Conservation (phyloP, 2,329 filamentous ascomycete genomes). For the Arthroderma sp. region DNA sequence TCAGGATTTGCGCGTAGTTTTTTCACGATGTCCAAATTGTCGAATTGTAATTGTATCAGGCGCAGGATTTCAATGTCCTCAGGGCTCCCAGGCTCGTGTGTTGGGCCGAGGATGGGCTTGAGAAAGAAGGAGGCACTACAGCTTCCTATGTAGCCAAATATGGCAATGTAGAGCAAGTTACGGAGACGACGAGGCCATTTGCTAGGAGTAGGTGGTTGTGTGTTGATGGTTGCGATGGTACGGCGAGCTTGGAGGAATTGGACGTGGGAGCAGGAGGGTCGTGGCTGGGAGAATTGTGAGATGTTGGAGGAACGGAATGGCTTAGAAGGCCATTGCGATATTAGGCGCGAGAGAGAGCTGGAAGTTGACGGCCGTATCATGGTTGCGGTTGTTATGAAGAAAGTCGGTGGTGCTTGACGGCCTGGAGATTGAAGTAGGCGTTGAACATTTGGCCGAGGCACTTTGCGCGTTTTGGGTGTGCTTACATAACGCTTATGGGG, state of each 20-base stretch:
- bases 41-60: conserved; percentile 20
- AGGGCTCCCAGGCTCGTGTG: conserved; percentile 20
- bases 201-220: conserved; percentile 5
- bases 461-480: too few relatives aligned
- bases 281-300: too few relatives aligned
- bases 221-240: conserved; percentile 3
- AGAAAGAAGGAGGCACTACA: background rate
- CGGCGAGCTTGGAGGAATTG: background rate
- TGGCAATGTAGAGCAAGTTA: conserved; percentile 19
- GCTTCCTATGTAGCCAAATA: conserved; percentile 23
- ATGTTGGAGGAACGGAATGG: too few relatives aligned
- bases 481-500: too few relatives aligned
- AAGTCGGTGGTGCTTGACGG: too few relatives aligned
- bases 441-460: too few relatives aligned
- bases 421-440: too few relatives aligned
- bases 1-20: conserved; percentile 25
- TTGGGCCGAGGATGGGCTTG: conserved; percentile 1
- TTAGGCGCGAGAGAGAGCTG: too few relatives aligned
- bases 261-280: too few relatives aligned
- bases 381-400: too few relatives aligned
- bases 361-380: too few relatives aligned
- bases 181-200: conserved; percentile 22
- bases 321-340: too few relatives aligned
- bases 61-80: conserved; percentile 20
- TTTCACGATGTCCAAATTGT: conserved; percentile 26